phyloP scores from a whole-genome alignment of 2,329 filamentous ascomycete species.

The Colletotrichum spinosum region DNA sequence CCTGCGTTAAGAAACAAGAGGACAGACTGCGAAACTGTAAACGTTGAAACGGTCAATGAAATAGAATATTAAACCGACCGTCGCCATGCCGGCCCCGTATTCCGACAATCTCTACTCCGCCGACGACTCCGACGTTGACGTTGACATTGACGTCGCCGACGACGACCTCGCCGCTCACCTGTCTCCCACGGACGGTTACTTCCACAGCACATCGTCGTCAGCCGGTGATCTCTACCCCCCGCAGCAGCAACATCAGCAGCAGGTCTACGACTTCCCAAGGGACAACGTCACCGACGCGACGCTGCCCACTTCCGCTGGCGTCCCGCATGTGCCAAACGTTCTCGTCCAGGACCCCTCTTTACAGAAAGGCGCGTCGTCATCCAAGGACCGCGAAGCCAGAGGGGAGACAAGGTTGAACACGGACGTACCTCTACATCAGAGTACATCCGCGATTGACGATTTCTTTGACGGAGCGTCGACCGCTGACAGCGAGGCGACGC shows the following conservation, averaged over 20 bases:
- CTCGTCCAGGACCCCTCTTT: slow-evolving; percentile 62
- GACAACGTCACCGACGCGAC: slow-evolving; percentile 40
- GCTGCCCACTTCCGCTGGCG: slow-evolving; percentile 45
- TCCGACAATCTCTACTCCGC: slow-evolving; percentile 47
- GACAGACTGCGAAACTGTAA: background rate
- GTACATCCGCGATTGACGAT: slow-evolving; percentile 18
- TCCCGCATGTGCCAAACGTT: slow-evolving; percentile 60
- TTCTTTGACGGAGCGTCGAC: slow-evolving; percentile 30
- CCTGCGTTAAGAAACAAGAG: slow-evolving; percentile 28
- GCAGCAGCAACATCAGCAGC: slow-evolving; percentile 35
- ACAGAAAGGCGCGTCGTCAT: slow-evolving; percentile 42
- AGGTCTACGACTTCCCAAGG: slow-evolving; percentile 3
- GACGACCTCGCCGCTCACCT: slow-evolving; percentile 43
- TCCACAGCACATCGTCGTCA: slow-evolving; percentile 52
- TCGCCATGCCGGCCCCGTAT: slow-evolving; percentile 59
- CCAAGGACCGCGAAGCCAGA: slow-evolving; percentile 58
- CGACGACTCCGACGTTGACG: slow-evolving; percentile 32
- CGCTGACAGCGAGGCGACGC: slow-evolving; percentile 31
- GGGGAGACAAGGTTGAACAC: slow-evolving; percentile 52
- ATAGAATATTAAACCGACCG: slow-evolving; percentile 37
- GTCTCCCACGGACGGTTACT: slow-evolving; percentile 66
- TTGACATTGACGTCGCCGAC: slow-evolving; percentile 40
- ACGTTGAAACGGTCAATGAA: slow-evolving; percentile 15
- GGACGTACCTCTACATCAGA: slow-evolving; percentile 17
- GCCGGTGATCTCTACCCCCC: slow-evolving; percentile 41